Percentiles rank a stretch among this genome's conserved stretches.
Conservation (phyloP, 2,329 filamentous ascomycete genomes). For the Cercospora berteroae region DNA sequence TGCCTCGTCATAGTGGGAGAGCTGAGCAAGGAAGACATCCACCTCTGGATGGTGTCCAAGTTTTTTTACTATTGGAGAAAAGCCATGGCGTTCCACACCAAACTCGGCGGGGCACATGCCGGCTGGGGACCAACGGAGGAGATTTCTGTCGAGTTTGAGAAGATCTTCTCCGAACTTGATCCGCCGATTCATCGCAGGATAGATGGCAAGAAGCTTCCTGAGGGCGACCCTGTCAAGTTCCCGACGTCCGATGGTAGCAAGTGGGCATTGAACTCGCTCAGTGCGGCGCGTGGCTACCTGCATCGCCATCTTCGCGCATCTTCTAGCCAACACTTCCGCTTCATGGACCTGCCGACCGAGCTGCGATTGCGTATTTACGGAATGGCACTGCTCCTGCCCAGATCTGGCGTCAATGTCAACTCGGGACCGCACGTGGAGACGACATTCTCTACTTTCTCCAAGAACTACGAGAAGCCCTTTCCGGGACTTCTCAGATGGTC, state of each 20-base stretch:
- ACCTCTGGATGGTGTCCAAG: constrained; percentile 2
- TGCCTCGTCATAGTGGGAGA: neutral
- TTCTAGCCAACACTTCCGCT: neutral
- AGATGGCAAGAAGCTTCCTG: neutral
- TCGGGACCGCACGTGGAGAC: too few relatives aligned
- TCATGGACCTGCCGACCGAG: constrained; percentile 19
- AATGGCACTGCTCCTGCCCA: constrained; percentile 7
- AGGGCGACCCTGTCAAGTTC: neutral
- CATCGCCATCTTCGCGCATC: neutral
- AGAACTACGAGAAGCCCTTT: neutral
- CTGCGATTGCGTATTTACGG: constrained; percentile 15
- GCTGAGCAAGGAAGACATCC: neutral
- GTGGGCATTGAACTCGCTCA: neutral
- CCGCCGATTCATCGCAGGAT: neutral
- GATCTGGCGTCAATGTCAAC: constrained; percentile 2
- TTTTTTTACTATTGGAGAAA: neutral
- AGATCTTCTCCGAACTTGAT: neutral
- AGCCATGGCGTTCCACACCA: neutral
- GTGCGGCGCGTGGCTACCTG: neutral
- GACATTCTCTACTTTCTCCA: neutral
- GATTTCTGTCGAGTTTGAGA: neutral
- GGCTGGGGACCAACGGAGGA: neutral
- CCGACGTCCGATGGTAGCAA: neutral
- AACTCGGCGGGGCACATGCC: neutral
- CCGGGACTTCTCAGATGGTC: neutral